Percentiles rank a stretch among this genome's conserved stretches.
Evolutionary conservation across 2,329 filamentous ascomycete species (phyloP).

Genomic region (Diaporthe sp.): DNA sequence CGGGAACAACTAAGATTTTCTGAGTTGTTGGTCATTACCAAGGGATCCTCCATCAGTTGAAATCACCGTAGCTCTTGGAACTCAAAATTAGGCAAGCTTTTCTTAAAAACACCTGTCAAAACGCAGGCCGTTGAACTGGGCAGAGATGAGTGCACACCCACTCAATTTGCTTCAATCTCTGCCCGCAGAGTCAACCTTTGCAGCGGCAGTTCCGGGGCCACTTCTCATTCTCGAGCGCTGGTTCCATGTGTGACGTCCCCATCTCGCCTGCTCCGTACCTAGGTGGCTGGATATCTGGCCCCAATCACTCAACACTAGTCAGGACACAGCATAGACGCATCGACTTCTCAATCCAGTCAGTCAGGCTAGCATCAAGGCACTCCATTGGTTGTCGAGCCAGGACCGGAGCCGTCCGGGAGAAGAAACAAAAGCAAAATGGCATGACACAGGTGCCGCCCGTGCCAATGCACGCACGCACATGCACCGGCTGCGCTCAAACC

Average conservation of each 20-base stretch:
- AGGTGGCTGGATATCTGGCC: not conserved
- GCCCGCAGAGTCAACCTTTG: not conserved
- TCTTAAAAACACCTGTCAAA: not conserved
- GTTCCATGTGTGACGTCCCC: not conserved
- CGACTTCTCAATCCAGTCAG: not conserved
- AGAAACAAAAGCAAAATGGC: not conserved
- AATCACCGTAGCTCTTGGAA: too few relatives aligned
- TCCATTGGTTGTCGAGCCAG: not conserved
- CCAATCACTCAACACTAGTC: not conserved
- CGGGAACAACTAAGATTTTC: not conserved
- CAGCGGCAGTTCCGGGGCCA: too few relatives aligned
- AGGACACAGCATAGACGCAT: not conserved
- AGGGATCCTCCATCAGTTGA: not conserved
- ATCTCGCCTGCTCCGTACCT: not conserved
- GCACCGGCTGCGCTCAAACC: not conserved
- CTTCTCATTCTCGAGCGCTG: not conserved
- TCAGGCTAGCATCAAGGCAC: not conserved
- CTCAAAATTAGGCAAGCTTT: not conserved
- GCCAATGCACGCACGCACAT: not conserved
- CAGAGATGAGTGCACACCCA: not conserved
- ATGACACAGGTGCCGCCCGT: conserved; percentile 12
- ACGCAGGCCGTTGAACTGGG: not conserved
- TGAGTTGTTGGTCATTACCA: fast-evolving
- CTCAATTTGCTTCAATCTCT: not conserved
- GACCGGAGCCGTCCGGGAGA: conserved; percentile 3